These are phyloP conservation scores for Drechmeria coniospora DNA, from an alignment of 2,329 filamentous ascomycete genomes.

Conservation along the genomic window DNA sequence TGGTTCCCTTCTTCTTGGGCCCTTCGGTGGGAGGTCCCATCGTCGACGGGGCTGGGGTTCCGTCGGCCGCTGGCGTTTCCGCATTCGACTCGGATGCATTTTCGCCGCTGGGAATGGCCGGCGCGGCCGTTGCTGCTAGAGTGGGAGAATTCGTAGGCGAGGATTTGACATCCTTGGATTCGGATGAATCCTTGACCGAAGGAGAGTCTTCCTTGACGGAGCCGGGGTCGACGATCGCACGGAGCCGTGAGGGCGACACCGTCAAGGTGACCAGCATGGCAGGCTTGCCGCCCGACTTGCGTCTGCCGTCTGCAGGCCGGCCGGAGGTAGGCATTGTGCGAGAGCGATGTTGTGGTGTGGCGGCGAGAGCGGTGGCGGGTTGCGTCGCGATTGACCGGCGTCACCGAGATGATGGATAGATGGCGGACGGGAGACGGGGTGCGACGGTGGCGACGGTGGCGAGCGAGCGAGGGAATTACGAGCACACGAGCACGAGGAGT, in stretches of 20 bases:
- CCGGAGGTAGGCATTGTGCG: constrained; percentile 17
- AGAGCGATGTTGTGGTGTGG: constrained; percentile 1
- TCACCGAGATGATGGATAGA: constrained; percentile 1
- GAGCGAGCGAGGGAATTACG: too few species aligned
- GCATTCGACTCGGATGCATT: constrained; percentile 44
- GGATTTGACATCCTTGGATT: constrained; percentile 21
- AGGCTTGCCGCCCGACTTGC: constrained; percentile 22
- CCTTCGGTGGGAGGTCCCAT: constrained; percentile 48
- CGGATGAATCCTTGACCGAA: constrained; percentile 15
- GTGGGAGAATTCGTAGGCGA: constrained; percentile 30
- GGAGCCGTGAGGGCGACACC: constrained; percentile 33
- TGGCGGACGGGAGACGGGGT: constrained; percentile 1
- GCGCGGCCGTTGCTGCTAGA: constrained; percentile 20
- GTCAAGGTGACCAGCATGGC: constrained; percentile 34
- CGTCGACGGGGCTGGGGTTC: constrained; percentile 36
- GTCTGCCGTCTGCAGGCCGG: constrained; percentile 19
- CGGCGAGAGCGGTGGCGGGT: constrained; percentile 3
- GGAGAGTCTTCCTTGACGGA: constrained; percentile 28
- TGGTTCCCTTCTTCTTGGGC: constrained; percentile 61
- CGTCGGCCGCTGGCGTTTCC: constrained; percentile 39
- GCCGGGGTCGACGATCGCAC: constrained; percentile 30
- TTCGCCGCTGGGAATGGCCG: constrained; percentile 32
- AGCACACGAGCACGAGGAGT: too few species aligned
- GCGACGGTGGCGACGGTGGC: too few species aligned
- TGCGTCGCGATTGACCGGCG: neutral